Evolutionary conservation across 2,329 filamentous ascomycete genomes (phyloP).

Genomic region (Penicillium expansum): DNA sequence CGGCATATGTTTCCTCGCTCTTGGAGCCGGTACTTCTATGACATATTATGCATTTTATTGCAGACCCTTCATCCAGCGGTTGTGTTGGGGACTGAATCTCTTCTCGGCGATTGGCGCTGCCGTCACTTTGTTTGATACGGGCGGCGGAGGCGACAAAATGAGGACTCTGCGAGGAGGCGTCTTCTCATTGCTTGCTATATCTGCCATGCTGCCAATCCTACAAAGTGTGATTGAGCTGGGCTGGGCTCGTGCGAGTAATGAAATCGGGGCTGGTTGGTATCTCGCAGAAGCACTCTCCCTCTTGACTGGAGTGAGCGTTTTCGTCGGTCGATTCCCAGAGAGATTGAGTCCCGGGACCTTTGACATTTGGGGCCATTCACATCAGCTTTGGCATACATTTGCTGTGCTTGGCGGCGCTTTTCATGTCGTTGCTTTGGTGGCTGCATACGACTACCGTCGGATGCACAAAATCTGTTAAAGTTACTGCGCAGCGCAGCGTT

Average conservation of each 20-base stretch:
- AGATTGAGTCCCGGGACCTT: constrained; percentile 13
- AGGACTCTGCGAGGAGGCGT: constrained; percentile 25
- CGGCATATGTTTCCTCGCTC: constrained; percentile 24
- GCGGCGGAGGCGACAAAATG: constrained; percentile 27
- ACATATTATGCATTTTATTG: constrained; percentile 31
- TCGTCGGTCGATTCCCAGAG: constrained; percentile 13
- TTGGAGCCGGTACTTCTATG: constrained; percentile 19
- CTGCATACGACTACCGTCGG: constrained; percentile 2
- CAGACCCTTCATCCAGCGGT: constrained; percentile 12
- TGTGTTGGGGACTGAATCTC: constrained; percentile 26
- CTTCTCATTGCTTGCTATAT: constrained; percentile 24
- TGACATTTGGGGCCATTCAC: constrained; percentile 17
- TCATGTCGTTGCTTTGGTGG: constrained; percentile 11
- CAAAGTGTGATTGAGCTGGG: constrained; percentile 24
- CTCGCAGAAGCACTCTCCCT: constrained; percentile 10
- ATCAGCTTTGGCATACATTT: constrained; percentile 16
- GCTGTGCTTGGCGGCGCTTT: constrained; percentile 12
- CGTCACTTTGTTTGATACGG: constrained; percentile 27
- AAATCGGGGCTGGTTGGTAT: constrained; percentile 14
- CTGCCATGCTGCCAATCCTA: constrained; percentile 30
- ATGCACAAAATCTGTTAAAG: background rate
- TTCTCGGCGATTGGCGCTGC: constrained; percentile 13
- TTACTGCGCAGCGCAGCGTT: too few relatives aligned
- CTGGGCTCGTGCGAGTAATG: constrained; percentile 16
- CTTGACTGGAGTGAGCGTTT: constrained; percentile 8